Percentiles rank a stretch among this genome's conserved stretches.
phyloP scores from a whole-genome alignment of 192 early-diverging fungal genomes.

The Entomortierella chlamydospora region DNA sequence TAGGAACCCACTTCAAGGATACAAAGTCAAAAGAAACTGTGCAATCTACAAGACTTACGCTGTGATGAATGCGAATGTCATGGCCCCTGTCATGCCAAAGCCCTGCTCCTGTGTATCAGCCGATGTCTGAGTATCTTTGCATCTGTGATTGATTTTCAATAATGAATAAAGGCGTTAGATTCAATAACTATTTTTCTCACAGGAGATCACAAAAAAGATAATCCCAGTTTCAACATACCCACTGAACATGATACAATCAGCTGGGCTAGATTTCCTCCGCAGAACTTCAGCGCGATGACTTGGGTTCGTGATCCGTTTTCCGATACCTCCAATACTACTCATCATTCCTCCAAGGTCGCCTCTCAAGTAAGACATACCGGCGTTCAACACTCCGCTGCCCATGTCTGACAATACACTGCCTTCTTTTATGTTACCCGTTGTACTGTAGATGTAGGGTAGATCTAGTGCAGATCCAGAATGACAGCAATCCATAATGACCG shows the following conservation, averaged over 20 bases:
- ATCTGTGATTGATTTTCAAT: conserved; percentile 45
- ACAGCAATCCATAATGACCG: conserved; percentile 88
- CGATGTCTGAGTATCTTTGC: conserved; percentile 87
- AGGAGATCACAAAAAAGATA: too few species aligned
- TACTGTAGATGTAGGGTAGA: conserved; percentile 83
- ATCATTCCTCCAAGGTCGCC: conserved; percentile 59
- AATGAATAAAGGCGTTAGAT: not conserved
- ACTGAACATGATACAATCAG: conserved; percentile 85
- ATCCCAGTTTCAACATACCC: conserved; percentile 67
- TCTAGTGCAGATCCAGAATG: conserved; percentile 87
- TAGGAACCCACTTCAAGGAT: too few species aligned
- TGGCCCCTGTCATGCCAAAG: conserved; percentile 73
- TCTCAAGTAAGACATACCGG: conserved; percentile 60
- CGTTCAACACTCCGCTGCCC: conserved; percentile 56
- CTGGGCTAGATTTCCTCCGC: conserved; percentile 59
- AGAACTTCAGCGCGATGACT: conserved; percentile 23
- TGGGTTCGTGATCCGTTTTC: conserved; percentile 56
- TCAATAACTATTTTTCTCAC: too few species aligned
- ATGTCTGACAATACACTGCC: conserved; percentile 59
- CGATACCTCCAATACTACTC: conserved; percentile 57
- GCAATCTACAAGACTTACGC: conserved; percentile 29
- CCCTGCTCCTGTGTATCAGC: conserved; percentile 76
- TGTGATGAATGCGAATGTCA: conserved; percentile 79
- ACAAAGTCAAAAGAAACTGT: not conserved
- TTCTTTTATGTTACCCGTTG: conserved; percentile 69